Conservation (phyloP, 768 basidiomycete species). For the Lactarius sanguifluus region DNA sequence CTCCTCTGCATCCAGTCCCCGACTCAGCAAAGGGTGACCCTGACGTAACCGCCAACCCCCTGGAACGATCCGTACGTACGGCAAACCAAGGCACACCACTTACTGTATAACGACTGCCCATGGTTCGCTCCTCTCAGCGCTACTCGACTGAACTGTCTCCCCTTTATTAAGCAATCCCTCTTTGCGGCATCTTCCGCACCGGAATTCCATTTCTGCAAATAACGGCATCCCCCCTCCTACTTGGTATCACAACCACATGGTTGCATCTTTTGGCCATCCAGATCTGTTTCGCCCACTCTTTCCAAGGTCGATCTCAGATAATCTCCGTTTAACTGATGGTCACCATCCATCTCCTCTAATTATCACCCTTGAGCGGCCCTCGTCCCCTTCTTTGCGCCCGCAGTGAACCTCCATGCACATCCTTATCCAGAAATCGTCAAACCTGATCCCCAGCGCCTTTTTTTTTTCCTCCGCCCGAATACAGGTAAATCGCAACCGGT, state of each 20-base stretch:
- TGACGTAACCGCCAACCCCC: constrained; percentile 27
- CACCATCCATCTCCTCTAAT: constrained; percentile 5
- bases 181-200: constrained; percentile 24
- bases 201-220: constrained; percentile 13
- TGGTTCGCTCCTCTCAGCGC: constrained; percentile 25
- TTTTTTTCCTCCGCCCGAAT: constrained; percentile 6
- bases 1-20: constrained; percentile 22
- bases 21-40: constrained; percentile 18
- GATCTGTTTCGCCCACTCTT: constrained; percentile 21
- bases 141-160: constrained; percentile 16
- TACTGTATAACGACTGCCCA: background rate
- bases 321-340: constrained; percentile 25
- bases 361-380: constrained; percentile 9
- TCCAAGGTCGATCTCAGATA: constrained; percentile 15
- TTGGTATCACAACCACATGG: constrained; percentile 28
- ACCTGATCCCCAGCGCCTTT: constrained; percentile 13
- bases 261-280: constrained; percentile 17
- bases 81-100: constrained; percentile 16
- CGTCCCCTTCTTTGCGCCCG: constrained; percentile 6
- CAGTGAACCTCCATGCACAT: background rate
- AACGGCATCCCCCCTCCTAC: constrained; percentile 21
- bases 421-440: constrained; percentile 8
- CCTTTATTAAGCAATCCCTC: constrained; percentile 9
- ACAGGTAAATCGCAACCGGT: constrained; percentile 16
- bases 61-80: constrained; percentile 3